Evolutionary conservation across 164 flowering plant genomes (phyloP).

Genomic region (Aristolochia fimbriata): DNA sequence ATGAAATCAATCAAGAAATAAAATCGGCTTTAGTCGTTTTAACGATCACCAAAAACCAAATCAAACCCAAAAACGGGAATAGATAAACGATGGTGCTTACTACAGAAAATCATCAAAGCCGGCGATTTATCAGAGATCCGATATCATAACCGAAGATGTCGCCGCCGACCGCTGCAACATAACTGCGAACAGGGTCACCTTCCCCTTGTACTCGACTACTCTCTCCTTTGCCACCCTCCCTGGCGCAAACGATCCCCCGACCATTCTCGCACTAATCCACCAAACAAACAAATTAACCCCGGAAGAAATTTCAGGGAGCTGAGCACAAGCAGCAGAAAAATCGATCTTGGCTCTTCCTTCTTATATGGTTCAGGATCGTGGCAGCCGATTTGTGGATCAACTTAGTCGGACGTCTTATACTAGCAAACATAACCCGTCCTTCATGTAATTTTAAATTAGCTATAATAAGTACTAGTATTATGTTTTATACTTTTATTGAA

Average conservation of each 20-base stretch:
- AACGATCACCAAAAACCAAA: neutral
- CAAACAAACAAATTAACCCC: neutral
- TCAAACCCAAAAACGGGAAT: neutral
- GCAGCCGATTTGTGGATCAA: neutral
- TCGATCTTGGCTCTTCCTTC: too few relatives aligned
- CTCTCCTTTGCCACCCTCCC: slow-evolving; percentile 30
- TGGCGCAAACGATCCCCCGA: slow-evolving; percentile 27
- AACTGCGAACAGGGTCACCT: slow-evolving; percentile 23
- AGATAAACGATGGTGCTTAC: too few relatives aligned
- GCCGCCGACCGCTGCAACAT: slow-evolving; percentile 28
- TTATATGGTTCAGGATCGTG: neutral
- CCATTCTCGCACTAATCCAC: slow-evolving; percentile 12
- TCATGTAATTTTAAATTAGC: too few relatives aligned
- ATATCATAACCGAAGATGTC: slow-evolving; percentile 31
- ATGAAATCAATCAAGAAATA: slow-evolving; percentile 9
- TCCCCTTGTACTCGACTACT: slow-evolving; percentile 24
- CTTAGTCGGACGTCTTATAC: too few relatives aligned
- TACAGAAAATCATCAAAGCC: neutral
- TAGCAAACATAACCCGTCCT: too few relatives aligned
- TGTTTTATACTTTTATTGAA: too few relatives aligned
- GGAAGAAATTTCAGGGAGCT: neutral
- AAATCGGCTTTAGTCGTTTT: too few relatives aligned
- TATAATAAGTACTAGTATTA: too few relatives aligned
- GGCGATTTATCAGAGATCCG: slow-evolving; percentile 25
- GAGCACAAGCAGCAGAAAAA: neutral